phyloP scores from a whole-genome alignment of 108 stramenopile genomes.

The Pseudonitzschia multiseries region DNA sequence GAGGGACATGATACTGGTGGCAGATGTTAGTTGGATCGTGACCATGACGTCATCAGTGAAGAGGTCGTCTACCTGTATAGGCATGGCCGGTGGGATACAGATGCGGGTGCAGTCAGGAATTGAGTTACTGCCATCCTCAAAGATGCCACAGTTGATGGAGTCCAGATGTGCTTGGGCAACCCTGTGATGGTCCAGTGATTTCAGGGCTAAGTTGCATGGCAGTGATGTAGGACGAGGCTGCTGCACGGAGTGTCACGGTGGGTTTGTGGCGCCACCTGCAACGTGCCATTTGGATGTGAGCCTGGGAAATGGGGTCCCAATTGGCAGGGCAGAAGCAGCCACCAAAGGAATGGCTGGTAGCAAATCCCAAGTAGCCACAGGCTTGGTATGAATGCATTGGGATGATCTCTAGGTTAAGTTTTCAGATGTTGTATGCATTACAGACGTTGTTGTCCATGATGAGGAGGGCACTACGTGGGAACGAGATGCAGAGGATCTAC shows the following conservation, averaged over 20 bases:
- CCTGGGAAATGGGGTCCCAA: no score
- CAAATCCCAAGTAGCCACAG: no score
- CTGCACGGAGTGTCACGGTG: neutral
- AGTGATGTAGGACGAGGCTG: neutral
- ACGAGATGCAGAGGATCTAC: no score
- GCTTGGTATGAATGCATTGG: no score
- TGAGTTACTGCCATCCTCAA: neutral
- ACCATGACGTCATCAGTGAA: constrained; percentile 9
- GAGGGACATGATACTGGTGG: constrained; percentile 16
- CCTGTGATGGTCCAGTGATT: neutral
- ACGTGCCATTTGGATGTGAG: no score
- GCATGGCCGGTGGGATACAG: neutral
- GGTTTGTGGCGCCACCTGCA: no score
- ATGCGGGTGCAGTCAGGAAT: neutral
- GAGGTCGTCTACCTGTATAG: constrained; percentile 18
- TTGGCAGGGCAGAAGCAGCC: no score
- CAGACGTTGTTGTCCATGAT: no score
- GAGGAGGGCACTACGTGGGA: no score
- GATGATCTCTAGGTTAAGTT: no score
- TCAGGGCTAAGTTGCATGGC: neutral
- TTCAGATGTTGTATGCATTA: no score
- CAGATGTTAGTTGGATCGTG: constrained; percentile 1
- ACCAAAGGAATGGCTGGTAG: no score
- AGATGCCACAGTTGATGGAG: constrained; percentile 6
- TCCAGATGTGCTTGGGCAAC: constrained; percentile 4